Percentiles rank a stretch among this genome's conserved stretches.
Conservation (phyloP, 192 early-diverging fungal genomes). For the Mortierella claussenii region DNA sequence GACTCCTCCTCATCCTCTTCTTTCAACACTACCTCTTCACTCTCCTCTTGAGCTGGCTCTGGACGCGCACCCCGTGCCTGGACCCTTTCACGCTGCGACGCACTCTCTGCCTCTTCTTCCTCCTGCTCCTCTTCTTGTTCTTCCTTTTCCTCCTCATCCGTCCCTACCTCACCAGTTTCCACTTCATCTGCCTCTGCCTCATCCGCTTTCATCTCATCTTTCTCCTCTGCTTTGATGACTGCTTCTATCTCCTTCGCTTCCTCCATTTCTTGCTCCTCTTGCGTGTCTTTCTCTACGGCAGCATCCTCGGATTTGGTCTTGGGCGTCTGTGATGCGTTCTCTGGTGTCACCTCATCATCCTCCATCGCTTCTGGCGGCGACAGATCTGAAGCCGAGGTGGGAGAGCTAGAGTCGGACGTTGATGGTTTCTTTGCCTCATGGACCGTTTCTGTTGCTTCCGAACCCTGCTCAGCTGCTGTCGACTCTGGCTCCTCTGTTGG, state of each 20-base stretch:
- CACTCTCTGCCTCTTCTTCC: not conserved
- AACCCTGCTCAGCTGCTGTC: not conserved
- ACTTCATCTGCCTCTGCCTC: too few species aligned
- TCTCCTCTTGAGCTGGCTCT: not conserved
- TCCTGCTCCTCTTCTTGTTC: constrained; percentile 6
- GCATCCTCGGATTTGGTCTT: constrained; percentile 6
- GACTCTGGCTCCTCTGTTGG: not conserved
- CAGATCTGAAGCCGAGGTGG: constrained; percentile 21
- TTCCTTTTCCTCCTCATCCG: too few species aligned
- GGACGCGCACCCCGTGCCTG: too few species aligned
- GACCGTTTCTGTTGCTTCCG: not conserved
- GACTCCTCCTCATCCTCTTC: not conserved
- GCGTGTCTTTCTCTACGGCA: not conserved
- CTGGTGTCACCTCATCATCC: constrained; percentile 3
- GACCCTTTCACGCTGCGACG: too few species aligned
- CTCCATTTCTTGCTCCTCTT: not conserved
- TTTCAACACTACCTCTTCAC: not conserved
- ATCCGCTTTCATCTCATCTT: not conserved
- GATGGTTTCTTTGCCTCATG: not conserved
- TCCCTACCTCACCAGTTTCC: too few species aligned
- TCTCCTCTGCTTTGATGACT: constrained; percentile 5
- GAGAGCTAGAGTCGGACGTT: constrained; percentile 1
- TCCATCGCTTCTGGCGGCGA: constrained; percentile 26
- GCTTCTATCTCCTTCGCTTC: not conserved
- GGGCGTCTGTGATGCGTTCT: not conserved